Base-by-base conservation (phyloP, 2,329 filamentous ascomycete species). In the Paraconiothyrium brasiliense region DNA sequence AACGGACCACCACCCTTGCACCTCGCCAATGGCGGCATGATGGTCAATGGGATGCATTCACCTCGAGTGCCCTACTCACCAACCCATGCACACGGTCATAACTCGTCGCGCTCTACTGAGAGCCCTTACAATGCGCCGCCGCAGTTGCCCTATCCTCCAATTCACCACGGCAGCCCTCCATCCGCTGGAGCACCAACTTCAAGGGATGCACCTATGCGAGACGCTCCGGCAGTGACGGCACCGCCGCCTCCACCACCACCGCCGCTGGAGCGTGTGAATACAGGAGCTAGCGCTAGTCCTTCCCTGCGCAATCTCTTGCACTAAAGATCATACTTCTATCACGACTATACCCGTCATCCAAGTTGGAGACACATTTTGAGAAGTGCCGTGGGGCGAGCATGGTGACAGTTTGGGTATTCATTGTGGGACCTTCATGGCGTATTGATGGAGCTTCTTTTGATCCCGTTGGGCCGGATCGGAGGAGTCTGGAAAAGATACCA, bases 241-340 rank as follows among this genome's bases (percentile, higher is more conserved):
- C 64, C 71, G 43, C 71, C 69, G 51, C 52, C 34, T 6, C 37
- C 14, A 37, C 48, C 51, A 20, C 32, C 51, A 20, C 50, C 50
- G 16, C 72, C 71, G 34, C 66, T 71, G 8, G 72, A 74, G 59
- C 74, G 75, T 30, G 66, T 66, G 34, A 76, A 63, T 43, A 77
- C 73, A 11, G 78, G 76, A 51, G 78, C 82, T 14, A 84, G 82
- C 62, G 82, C 82, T 13, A 83, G 81, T 63, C 82, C 82, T 14
- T 83, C 78, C 60, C 71, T 84, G 69, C 77, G 79, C 58, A 84
- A 84, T 67, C 66, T 84, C 61, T 69, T 84, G 63, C 79, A 82
- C 71, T 83, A 76, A 66, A 65, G 24, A 48, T 52, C 63, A 60
- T 57, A 59, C 30, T 39, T 27, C 59, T 58, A 55, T 20, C 58